Conservation (phyloP, 2,329 filamentous ascomycete genomes). For the Cryphonectria carpinicola region DNA sequence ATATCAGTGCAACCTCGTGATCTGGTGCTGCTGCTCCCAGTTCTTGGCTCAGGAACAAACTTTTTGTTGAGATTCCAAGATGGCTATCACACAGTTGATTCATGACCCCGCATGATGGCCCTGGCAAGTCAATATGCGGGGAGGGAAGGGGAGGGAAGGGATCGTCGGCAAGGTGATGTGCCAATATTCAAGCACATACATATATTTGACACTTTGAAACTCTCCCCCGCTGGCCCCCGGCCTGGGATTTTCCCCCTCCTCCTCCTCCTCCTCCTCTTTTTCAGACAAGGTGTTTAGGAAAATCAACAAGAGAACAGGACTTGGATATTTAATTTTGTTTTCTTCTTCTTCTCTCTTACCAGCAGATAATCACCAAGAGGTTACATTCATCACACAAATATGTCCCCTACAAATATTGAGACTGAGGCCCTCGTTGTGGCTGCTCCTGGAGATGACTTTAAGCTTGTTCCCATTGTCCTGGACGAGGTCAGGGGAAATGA, state of each 20-base stretch:
- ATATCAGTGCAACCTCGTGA: neutral
- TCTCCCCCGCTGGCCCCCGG: neutral
- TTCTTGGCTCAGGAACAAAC: neutral
- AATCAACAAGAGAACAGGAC: neutral
- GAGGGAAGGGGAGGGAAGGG: neutral
- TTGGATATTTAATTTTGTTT: neutral
- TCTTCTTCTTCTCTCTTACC: neutral
- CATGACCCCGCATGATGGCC: conserved; percentile 2
- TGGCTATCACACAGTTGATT: neutral
- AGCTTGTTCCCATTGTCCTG: conserved; percentile 20
- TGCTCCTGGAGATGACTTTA: conserved; percentile 20
- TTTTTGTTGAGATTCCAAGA: neutral
- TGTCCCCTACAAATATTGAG: conserved; percentile 22
- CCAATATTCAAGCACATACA: neutral
- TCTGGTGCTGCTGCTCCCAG: neutral
- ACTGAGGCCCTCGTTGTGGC: conserved; percentile 25
- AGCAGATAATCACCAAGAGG: neutral
- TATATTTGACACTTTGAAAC: neutral
- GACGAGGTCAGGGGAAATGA: conserved; percentile 26
- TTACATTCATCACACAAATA: neutral
- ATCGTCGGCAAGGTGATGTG: neutral
- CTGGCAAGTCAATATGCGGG: neutral
- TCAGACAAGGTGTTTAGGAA: neutral
- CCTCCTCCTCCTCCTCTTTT: neutral
- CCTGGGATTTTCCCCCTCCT: neutral